phyloP scores from a whole-genome alignment of 2,329 filamentous ascomycete genomes.

The Lecanicillium sp. region DNA sequence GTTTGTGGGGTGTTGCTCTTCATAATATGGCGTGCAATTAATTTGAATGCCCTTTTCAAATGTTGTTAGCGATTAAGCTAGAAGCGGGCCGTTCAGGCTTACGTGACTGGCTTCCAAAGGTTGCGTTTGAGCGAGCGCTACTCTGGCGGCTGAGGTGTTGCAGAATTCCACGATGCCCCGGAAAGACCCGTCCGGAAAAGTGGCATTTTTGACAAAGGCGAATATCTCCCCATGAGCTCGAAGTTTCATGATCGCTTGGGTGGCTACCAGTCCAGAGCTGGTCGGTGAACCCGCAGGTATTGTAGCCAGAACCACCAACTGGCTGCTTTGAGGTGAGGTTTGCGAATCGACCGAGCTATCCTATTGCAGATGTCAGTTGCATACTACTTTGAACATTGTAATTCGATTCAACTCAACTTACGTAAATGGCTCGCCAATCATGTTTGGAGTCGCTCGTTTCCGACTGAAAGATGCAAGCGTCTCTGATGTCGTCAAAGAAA shows the following conservation, averaged over 20 bases:
- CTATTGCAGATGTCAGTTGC: conserved; percentile 7
- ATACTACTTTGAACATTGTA: not conserved
- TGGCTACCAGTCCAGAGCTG: conserved; percentile 29
- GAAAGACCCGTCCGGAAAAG: conserved; percentile 37
- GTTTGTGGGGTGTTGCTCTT: not conserved
- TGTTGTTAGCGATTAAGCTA: not conserved
- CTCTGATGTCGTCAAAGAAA: conserved; percentile 55
- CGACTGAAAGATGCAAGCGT: conserved; percentile 46
- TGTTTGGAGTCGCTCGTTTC: conserved; percentile 38
- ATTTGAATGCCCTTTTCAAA: conserved; percentile 3
- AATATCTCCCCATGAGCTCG: conserved; percentile 45
- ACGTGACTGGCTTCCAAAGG: not conserved
- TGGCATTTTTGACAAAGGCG: conserved; percentile 40
- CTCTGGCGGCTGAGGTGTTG: conserved; percentile 39
- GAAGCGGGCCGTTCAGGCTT: not conserved
- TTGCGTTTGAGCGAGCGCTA: conserved; percentile 33
- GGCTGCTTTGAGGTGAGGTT: conserved; percentile 16
- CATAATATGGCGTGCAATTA: not conserved
- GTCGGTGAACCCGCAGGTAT: conserved; percentile 16
- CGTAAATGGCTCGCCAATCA: conserved; percentile 36
- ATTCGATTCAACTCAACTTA: conserved; percentile 3
- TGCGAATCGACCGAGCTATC: conserved; percentile 8
- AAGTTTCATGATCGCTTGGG: conserved; percentile 30
- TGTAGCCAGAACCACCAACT: conserved; percentile 25
- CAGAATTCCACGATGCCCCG: conserved; percentile 48